Percentiles rank a stretch among this genome's conserved stretches.
These are phyloP conservation scores for Claviceps spartinae DNA, from an alignment of 2,329 filamentous ascomycete genomes.

Conservation along the genomic window DNA sequence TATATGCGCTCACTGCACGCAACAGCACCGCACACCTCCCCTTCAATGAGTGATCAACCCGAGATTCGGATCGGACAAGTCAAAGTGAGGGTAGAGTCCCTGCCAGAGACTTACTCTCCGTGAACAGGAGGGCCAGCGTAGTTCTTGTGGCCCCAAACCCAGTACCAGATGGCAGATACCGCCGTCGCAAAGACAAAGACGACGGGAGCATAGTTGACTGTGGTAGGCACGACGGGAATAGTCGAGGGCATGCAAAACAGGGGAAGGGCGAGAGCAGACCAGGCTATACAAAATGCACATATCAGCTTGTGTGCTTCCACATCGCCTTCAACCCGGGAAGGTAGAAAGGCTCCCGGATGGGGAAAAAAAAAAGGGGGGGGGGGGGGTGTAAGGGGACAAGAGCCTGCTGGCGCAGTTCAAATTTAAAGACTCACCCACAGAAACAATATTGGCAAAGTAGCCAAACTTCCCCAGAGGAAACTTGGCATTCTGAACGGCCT, in stretches of 20 bases:
- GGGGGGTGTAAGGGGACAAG: too few relatives aligned
- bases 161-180: slow-evolving; percentile 53
- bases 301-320: not conserved
- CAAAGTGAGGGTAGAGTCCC: not conserved
- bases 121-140: slow-evolving; percentile 48
- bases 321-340: not conserved
- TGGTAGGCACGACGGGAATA: slow-evolving; percentile 41
- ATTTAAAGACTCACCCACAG: slow-evolving; percentile 38
- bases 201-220: slow-evolving; percentile 62
- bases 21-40: too few relatives aligned
- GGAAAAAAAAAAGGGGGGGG: not conserved
- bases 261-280: slow-evolving; percentile 55
- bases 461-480: slow-evolving; percentile 53
- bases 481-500: slow-evolving; percentile 39
- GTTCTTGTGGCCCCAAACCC: slow-evolving; percentile 55
- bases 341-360: not conserved
- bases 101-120: slow-evolving; percentile 9
- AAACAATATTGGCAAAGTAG: slow-evolving; percentile 46
- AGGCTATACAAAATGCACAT: slow-evolving; percentile 28
- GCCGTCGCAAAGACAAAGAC: slow-evolving; percentile 55
- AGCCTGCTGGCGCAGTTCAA: too few relatives aligned
- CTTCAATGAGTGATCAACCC: too few relatives aligned
- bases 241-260: slow-evolving; percentile 60
- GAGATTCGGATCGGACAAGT: not conserved
- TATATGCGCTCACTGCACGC: too few relatives aligned